Conservation (phyloP, 495 filamentous ascomycete genomes). For the Penicillium soppii region DNA sequence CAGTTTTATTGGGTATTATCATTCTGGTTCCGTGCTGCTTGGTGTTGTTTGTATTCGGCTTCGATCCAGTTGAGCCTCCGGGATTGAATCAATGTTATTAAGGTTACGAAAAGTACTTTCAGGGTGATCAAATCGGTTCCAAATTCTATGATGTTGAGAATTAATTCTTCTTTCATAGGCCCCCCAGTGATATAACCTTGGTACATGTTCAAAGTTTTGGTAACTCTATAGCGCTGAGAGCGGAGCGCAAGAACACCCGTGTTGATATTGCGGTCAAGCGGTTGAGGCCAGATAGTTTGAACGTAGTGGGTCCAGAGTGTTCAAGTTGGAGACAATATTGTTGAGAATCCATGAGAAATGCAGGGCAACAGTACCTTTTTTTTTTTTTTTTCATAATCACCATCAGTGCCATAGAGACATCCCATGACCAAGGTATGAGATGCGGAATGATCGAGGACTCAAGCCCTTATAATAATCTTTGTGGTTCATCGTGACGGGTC, state of each 20-base stretch:
- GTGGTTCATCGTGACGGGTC: too few species aligned
- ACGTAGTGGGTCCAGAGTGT: slow-evolving; percentile 21
- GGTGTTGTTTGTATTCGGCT: neutral
- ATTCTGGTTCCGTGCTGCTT: neutral
- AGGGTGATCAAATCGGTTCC: too few species aligned
- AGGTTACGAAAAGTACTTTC: too few species aligned
- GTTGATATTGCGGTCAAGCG: slow-evolving; percentile 29
- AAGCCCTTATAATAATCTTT: neutral
- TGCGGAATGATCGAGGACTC: slow-evolving; percentile 15
- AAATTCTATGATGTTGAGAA: too few species aligned
- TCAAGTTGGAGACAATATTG: neutral
- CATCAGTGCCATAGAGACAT: neutral
- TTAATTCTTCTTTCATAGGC: too few species aligned
- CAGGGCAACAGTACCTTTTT: neutral
- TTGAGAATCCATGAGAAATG: neutral
- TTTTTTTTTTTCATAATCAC: neutral
- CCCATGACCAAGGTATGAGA: slow-evolving; percentile 27
- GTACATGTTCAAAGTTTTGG: neutral
- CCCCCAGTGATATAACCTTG: neutral
- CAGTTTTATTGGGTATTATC: too few species aligned
- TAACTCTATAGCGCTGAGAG: neutral
- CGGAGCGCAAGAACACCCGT: slow-evolving; percentile 2
- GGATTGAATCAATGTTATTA: too few species aligned
- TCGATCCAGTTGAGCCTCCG: neutral
- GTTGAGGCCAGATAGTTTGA: slow-evolving; percentile 21